Evolutionary conservation across 257 asterid species (phyloP).

Genomic region (Nicotiana otophora): DNA sequence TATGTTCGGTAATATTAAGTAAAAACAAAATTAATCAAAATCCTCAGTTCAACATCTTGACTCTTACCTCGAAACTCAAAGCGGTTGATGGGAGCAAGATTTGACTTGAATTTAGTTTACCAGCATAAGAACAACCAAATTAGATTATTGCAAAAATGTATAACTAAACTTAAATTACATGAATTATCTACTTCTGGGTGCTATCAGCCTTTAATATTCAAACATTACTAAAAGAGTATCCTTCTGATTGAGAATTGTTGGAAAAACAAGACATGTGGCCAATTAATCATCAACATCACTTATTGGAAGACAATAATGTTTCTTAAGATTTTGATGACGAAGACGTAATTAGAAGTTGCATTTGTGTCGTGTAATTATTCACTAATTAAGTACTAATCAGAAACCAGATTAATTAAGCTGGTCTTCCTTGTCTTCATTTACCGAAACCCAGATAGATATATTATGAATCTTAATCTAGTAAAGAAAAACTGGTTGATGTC

Average conservation of each 20-base stretch:
- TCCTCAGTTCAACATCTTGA: too few species aligned
- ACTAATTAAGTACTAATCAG: neutral
- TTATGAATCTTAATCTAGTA: neutral
- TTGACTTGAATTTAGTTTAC: too few species aligned
- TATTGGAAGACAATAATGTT: neutral
- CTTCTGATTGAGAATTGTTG: neutral
- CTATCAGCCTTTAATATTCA: too few species aligned
- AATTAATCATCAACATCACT: neutral
- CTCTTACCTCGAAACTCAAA: too few species aligned
- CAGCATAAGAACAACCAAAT: too few species aligned
- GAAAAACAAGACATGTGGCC: neutral
- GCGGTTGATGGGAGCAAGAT: too few species aligned
- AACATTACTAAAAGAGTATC: neutral
- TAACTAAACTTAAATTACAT: too few species aligned
- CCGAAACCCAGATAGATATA: neutral
- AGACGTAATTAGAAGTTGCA: neutral
- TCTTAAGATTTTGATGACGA: neutral
- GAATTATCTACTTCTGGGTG: too few species aligned
- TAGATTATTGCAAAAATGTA: too few species aligned
- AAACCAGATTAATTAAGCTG: neutral
- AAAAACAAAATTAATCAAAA: too few species aligned
- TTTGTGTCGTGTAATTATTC: neutral
- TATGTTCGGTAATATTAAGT: neutral
- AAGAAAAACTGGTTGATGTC: neutral
- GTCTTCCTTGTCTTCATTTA: conserved; percentile 1